phyloP scores from a whole-genome alignment of 306 rosid species.

The Senna siamea region DNA sequence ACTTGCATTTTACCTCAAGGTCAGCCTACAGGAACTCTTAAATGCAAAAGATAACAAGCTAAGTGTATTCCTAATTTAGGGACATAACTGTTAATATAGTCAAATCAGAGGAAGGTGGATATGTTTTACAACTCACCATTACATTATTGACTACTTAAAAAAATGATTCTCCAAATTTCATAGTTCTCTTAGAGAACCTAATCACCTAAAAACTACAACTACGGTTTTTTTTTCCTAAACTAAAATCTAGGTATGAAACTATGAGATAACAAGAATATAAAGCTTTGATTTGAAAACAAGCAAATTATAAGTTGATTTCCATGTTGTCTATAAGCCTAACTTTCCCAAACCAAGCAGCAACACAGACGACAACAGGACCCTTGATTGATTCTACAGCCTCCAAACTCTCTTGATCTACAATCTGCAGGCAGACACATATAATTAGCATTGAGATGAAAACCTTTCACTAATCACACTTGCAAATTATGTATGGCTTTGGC shows the following conservation, averaged over 20 bases:
- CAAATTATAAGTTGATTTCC: conserved; percentile 62
- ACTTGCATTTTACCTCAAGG: neutral
- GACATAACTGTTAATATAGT: too few species aligned
- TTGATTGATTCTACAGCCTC: conserved; percentile 62
- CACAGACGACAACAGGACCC: conserved; percentile 75
- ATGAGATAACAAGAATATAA: too few species aligned
- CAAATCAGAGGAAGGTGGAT: neutral
- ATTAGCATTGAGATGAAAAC: conserved; percentile 30
- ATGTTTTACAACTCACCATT: neutral
- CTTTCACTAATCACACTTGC: conserved; percentile 1
- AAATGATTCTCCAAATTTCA: neutral
- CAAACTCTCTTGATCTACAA: conserved; percentile 76
- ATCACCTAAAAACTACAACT: neutral
- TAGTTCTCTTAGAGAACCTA: neutral
- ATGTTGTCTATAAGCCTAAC: conserved; percentile 83
- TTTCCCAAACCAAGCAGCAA: conserved; percentile 89
- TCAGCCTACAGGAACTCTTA: neutral
- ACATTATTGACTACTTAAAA: neutral
- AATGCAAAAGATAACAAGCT: too few species aligned
- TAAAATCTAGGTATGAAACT: too few species aligned
- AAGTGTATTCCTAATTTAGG: too few species aligned
- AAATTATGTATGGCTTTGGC: conserved; percentile 13
- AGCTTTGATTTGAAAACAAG: neutral
- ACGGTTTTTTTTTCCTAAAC: too few species aligned
- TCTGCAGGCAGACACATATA: conserved; percentile 47